These are phyloP conservation scores for Podospora tetraspora DNA, from an alignment of 495 filamentous ascomycete species.

Conservation along the genomic window DNA sequence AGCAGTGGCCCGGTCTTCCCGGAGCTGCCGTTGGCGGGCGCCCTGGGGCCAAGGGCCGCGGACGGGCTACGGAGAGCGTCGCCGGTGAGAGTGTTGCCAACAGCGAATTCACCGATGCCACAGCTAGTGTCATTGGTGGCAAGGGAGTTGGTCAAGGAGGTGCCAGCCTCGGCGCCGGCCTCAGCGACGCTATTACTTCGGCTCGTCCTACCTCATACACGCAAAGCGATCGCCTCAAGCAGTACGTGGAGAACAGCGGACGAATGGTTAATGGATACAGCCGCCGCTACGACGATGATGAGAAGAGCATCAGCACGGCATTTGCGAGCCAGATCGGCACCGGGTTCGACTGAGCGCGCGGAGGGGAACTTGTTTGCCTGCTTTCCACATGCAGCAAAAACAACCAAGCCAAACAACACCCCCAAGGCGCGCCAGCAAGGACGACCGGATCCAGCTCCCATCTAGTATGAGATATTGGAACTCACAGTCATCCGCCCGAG, in stretches of 20 bases:
- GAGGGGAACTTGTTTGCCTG: slow-evolving; percentile 9
- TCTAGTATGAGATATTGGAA: slow-evolving; percentile 16
- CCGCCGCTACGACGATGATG: slow-evolving; percentile 85
- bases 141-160: slow-evolving; percentile 65
- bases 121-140: slow-evolving; percentile 64
- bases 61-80: slow-evolving; percentile 64
- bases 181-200: slow-evolving; percentile 56
- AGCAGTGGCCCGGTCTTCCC: slow-evolving; percentile 80
- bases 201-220: slow-evolving; percentile 43
- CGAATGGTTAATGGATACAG: slow-evolving; percentile 65
- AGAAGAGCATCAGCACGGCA: slow-evolving; percentile 88
- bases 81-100: slow-evolving; percentile 87
- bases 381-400: slow-evolving; percentile 16
- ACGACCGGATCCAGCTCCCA: slow-evolving; percentile 11
- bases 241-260: slow-evolving; percentile 78
- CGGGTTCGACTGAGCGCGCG: slow-evolving; percentile 73
- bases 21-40: slow-evolving; percentile 56
- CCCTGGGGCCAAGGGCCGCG: slow-evolving; percentile 49
- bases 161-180: slow-evolving; percentile 73
- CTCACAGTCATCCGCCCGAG: slow-evolving; percentile 6
- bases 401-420: slow-evolving; percentile 14
- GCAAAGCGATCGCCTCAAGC: slow-evolving; percentile 63
- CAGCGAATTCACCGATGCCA: slow-evolving; percentile 79
- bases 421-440: slow-evolving; percentile 10
- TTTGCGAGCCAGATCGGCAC: slow-evolving; percentile 88